Conservation (phyloP, 2,329 filamentous ascomycete genomes). For the Pseudogymnoascus sp. region DNA sequence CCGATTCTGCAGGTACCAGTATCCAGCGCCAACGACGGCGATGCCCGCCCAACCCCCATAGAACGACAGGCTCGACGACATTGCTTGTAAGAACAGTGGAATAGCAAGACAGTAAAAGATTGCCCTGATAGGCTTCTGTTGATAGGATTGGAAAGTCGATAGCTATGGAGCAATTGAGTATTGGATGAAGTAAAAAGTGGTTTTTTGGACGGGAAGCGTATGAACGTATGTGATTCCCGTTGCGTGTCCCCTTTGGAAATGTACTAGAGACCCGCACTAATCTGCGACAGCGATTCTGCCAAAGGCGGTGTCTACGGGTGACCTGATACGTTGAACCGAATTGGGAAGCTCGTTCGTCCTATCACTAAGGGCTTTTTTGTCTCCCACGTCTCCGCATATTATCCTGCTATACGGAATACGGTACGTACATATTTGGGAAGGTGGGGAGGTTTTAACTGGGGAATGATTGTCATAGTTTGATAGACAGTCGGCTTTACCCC, state of each 20-base stretch:
- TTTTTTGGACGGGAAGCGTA: not conserved
- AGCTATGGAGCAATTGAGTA: not conserved
- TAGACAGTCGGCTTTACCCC: not conserved
- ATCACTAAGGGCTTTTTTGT: not conserved
- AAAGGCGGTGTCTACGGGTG: not conserved
- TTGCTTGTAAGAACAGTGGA: not conserved
- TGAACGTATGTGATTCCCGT: not conserved
- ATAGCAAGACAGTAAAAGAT: not conserved
- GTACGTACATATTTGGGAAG: not conserved
- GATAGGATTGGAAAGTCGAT: not conserved
- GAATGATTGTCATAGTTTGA: slow-evolving; percentile 5
- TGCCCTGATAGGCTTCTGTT: slow-evolving; percentile 4
- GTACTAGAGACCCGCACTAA: not conserved
- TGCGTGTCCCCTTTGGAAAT: slow-evolving; percentile 7
- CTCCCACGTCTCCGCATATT: not conserved
- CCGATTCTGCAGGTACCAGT: slow-evolving; percentile 18
- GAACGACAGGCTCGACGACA: slow-evolving; percentile 18
- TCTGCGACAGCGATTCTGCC: slow-evolving; percentile 1
- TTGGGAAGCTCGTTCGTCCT: not conserved
- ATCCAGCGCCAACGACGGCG: slow-evolving; percentile 25
- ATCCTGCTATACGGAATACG: not conserved
- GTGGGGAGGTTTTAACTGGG: not conserved
- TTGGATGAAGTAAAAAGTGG: not conserved
- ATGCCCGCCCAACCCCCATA: slow-evolving; percentile 32
- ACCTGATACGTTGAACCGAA: slow-evolving; percentile 1